Percentiles rank a stretch among this genome's conserved stretches.
These are phyloP conservation scores for Stephania cephalantha DNA, from an alignment of 164 flowering plant genomes.

Conservation along the genomic window DNA sequence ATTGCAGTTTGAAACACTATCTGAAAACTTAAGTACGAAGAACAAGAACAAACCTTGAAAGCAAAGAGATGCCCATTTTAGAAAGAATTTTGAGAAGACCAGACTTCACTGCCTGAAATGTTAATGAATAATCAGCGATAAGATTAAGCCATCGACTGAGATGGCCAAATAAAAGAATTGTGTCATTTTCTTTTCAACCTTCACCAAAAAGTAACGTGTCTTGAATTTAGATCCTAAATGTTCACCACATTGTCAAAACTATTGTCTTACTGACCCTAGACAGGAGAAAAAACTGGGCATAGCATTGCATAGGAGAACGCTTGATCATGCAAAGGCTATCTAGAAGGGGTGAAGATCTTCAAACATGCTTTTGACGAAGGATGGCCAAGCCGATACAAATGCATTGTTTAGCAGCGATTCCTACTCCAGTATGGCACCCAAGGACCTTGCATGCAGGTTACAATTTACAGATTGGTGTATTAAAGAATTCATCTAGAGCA, in stretches of 20 bases:
- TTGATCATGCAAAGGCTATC: background rate
- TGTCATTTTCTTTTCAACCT: background rate
- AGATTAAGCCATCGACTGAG: background rate
- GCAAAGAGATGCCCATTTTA: constrained; percentile 98
- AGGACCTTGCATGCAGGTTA: background rate
- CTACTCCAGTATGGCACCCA: background rate
- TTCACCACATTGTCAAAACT: background rate
- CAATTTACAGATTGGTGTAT: too few species aligned
- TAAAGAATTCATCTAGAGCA: too few species aligned
- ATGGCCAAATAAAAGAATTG: background rate
- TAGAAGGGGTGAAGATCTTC: background rate
- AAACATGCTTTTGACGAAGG: background rate
- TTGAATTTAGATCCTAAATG: background rate
- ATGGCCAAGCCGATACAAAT: background rate
- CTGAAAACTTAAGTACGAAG: background rate
- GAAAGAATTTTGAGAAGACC: constrained; percentile 97
- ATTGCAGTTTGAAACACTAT: background rate
- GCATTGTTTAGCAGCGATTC: background rate
- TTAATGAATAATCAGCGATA: constrained; percentile 1
- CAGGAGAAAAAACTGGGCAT: background rate
- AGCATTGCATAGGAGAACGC: background rate
- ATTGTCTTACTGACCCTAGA: background rate
- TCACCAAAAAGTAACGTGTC: background rate
- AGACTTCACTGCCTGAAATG: constrained; percentile 74
- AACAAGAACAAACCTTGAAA: constrained; percentile 60